Base-by-base conservation (phyloP, 352 stramenopile species). In the Phytophthora europaea region DNA sequence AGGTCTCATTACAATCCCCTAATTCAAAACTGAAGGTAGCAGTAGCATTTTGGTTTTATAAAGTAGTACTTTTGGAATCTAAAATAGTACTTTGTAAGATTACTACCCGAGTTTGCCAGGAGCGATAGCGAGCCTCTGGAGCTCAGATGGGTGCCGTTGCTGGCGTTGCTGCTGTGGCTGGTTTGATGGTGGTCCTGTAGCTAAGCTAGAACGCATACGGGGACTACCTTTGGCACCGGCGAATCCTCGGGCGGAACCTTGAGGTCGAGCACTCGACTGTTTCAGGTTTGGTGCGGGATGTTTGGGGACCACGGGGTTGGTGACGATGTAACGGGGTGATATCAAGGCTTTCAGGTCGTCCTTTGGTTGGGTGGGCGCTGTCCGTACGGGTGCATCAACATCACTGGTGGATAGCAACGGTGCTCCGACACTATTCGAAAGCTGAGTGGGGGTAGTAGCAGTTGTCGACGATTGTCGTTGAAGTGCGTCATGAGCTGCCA, bases 241-340 rank as follows among this genome's bases (percentile, higher is more conserved):
- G 6, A 70, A 73, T 2, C 61, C 67, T 56, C 67, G 67, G 63
- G n/a, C 12, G 7, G 72, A 79, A 38, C 43, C 61, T 61, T 69
- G 72, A 2, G 61, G 47, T 52, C 53, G 53, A 66, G 67, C 20
- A 38, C 56, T 70, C 6, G 61, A 65, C 31, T 79, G 67, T 55
- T 75, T 75, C 48, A 67, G 50, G 15, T 47, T 69, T 65, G 67
- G 40, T 12, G 64, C 65, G 31, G 59, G 23, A 13, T 73, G 59
- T n/a, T 65, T 59, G 7, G 56, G 52, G 22, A 33, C 56, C 5
- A 68, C 65, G 2, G 61, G 67, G 43, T 73, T 61, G 9, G 61
- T 20, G 28, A 79, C 43, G 28, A 76, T 60, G 15, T 79, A 79
- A 2, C 67, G 61, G 31, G 72, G 67, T 47, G 72, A 76, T 9